Percentiles rank a stretch among this genome's conserved stretches.
Conservation (phyloP, 257 asterid species). For the Avicennia marina region DNA sequence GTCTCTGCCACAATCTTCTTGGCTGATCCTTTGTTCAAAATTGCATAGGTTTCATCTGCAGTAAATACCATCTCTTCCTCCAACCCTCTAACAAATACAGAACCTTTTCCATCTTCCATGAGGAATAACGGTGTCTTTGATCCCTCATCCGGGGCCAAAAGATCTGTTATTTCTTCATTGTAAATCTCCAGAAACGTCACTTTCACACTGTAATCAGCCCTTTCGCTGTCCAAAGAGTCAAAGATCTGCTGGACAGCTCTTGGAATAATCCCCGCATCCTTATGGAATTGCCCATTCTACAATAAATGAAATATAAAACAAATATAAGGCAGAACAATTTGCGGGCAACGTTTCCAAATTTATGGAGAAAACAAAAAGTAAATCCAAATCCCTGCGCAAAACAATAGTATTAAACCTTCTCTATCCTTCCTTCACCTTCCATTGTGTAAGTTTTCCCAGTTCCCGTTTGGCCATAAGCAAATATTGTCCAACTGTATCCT, state of each 20-base stretch:
- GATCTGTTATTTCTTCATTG: constrained; percentile 68
- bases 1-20: constrained; percentile 46
- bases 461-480: constrained; percentile 64
- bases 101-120: constrained; percentile 60
- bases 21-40: constrained; percentile 48
- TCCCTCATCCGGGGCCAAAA: constrained; percentile 36
- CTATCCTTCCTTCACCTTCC: constrained; percentile 55
- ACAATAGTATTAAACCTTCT: constrained; percentile 34
- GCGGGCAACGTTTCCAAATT: neutral
- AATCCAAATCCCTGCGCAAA: no score
- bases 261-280: constrained; percentile 50
- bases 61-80: constrained; percentile 45
- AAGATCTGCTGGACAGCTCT: constrained; percentile 52
- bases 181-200: constrained; percentile 54
- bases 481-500: constrained; percentile 59
- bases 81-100: constrained; percentile 47
- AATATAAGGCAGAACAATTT: neutral
- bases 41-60: constrained; percentile 38
- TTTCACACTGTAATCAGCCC: constrained; percentile 45
- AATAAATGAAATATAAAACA: neutral
- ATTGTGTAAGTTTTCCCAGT: constrained; percentile 60
- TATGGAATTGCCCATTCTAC: constrained; percentile 35
- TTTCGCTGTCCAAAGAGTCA: constrained; percentile 34
- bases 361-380: neutral
- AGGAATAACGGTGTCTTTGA: constrained; percentile 36